Base-by-base conservation (phyloP, 1,139 yeast genomes). In the Protomyces inundatus region DNA sequence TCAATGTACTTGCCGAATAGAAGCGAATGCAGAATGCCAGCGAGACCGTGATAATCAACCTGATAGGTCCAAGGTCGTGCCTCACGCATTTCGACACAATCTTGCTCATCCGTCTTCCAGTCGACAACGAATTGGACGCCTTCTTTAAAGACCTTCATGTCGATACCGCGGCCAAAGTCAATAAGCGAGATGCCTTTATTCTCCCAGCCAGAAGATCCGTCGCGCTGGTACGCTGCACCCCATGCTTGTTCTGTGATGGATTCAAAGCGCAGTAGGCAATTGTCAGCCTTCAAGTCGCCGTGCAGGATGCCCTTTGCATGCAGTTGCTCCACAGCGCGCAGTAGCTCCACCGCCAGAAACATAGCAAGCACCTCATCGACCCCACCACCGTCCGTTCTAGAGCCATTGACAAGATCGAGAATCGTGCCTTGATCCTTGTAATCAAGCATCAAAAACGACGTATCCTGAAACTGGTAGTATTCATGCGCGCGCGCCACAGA, bases 231-330 rank as follows among this genome's bases (percentile, higher is more conserved):
- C 7, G 68, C 55, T 68, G 67, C 10, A 57, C 51, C 4, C 70
- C 70, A 65, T 69, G 61, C 69, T 69, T 55, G 67, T 37, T 63
- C 65, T 55, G 73, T 77, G 51, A 64, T 70, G 60, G 56, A 66
- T 69, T 60, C 77, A 52, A 88, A 79, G 51, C 87, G 75, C 0
- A 90, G 73, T 96, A 91, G 88, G 69, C 95, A 87, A 71, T 90
- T 90, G 67, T 89, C 96, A 0, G 96, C 87, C 71, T 87, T 88
- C 65, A 90, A 75, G 72, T 90, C 96, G 0, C 97, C 95, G 75
- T 91, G 97, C 14, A 91, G 77, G 0, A 90, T 83, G 0, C 86
- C 86, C 10, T 81, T 76, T 0, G 75, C 73, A 71, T 91, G 97
- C 36, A 91, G 74, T 0, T 78, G 73, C 68, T 87, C 90, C 1